Conservation (phyloP, 1,139 yeast species). For the Magnusiomyces tetraspermus region DNA sequence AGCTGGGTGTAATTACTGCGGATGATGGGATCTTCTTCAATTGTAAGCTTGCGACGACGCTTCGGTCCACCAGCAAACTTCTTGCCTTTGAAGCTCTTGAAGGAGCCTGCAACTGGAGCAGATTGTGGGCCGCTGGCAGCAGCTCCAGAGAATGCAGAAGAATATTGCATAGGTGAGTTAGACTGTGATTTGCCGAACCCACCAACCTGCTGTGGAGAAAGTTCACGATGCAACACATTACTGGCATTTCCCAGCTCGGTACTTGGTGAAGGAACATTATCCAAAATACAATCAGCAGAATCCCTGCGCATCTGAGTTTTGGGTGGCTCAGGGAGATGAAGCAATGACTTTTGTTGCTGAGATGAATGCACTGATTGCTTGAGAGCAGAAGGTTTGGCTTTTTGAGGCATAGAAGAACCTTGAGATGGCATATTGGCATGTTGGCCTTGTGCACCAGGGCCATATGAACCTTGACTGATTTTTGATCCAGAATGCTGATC, state of each 20-base stretch:
- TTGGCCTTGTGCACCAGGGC: not conserved
- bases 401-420: not conserved
- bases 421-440: not conserved
- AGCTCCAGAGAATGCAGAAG: not conserved
- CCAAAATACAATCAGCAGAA: conserved; percentile 3
- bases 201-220: not conserved
- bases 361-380: not conserved
- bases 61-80: conserved; percentile 1
- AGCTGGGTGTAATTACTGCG: conserved; percentile 26
- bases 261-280: conserved; percentile 1
- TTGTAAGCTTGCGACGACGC: conserved; percentile 22
- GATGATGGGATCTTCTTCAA: conserved; percentile 40
- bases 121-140: not conserved
- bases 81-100: conserved; percentile 2
- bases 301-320: not conserved
- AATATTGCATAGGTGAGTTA: not conserved
- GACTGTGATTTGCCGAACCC: not conserved
- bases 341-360: not conserved
- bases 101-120: not conserved
- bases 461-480: not conserved
- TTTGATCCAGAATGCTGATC: not conserved
- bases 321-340: not conserved
- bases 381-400: not conserved
- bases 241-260: not conserved
- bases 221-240: not conserved